Base-by-base conservation (phyloP, 1,284 basidiomycete genomes). In the Naganishia albida region DNA sequence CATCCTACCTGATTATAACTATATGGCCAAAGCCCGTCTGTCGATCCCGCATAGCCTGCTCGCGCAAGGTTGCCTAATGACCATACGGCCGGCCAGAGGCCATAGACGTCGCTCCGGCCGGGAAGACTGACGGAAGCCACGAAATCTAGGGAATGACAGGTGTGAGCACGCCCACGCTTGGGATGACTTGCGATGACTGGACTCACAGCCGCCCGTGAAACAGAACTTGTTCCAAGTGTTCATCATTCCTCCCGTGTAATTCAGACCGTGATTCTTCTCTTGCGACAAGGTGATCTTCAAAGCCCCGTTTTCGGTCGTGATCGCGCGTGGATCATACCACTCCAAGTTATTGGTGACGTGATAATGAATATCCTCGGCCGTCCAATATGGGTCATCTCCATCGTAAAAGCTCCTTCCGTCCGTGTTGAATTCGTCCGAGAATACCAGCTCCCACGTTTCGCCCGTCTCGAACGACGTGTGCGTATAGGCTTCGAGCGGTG, bases 371-470 rank as follows among this genome's bases (percentile, higher is more conserved):
- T 82, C 78, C 12, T 80, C 80, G 15, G 83, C 84, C 68, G 82
- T 78, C 83, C 83, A 85, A 69, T 81, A 84, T 0, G 83, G 83
- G 67, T 85, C 84, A 66, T 85, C 83, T 26, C 83, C 83, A 15
- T 80, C 79, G 67, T 80, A 84, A 70, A 85, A 85, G 0, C 80
- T 81, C 54, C 84, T 74, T 7, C 91, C 93, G 38, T 88, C 86
- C 7, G 73, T 80, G 56, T 94, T 87, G 77, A 96, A 96, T 78
- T 98, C 94, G 78, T 98, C 94, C 65, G 88, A 92, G 77, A 93
- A 94, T 1, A 93, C 87, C 38, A 97, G 85, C 67, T 87, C 82
- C 78, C 90, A 93, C n/a, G 82, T 77, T 62, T 86, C 81, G 3
- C 90, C 89, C 71, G 74, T 77, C 62, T 93, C 90, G 8, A 84